A percentile compares a stretch with the other conserved stretches of the same genome.
phyloP scores from a whole-genome alignment of 1,139 yeast genomes.

The Scheffersomyces quercinus region DNA sequence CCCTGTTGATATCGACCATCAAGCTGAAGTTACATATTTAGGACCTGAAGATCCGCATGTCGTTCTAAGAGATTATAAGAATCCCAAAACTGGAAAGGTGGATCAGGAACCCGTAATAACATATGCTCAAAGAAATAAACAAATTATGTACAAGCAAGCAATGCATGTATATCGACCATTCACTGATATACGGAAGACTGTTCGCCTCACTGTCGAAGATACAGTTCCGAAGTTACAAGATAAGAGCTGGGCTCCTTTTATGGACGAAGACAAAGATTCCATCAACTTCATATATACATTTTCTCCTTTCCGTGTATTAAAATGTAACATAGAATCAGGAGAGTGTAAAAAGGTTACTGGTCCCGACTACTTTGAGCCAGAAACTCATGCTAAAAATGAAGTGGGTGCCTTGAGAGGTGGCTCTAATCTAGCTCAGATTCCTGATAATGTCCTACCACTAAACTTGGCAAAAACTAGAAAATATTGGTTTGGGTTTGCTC shows the following conservation, averaged over 20 bases:
- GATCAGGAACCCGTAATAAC: slow-evolving; percentile 15
- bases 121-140: slow-evolving; percentile 12
- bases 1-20: slow-evolving; percentile 9
- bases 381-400: neutral
- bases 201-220: neutral
- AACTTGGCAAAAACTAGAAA: neutral
- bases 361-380: neutral
- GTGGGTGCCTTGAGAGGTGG: neutral
- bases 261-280: slow-evolving; percentile 4
- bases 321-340: neutral
- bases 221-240: slow-evolving; percentile 10
- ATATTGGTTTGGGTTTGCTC: neutral
- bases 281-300: neutral
- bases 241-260: slow-evolving; percentile 17
- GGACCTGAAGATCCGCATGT: slow-evolving; percentile 16
- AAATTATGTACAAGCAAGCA: slow-evolving; percentile 11
- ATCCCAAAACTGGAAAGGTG: slow-evolving; percentile 5
- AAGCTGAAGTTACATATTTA: slow-evolving; percentile 6
- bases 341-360: neutral
- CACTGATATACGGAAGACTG: neutral
- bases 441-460: neutral
- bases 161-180: slow-evolving; percentile 15
- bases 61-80: slow-evolving; percentile 7
- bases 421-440: neutral
- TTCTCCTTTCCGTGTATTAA: neutral